Conservation (phyloP, 208 protist genomes). For the Trypanosoma boissoni region DNA sequence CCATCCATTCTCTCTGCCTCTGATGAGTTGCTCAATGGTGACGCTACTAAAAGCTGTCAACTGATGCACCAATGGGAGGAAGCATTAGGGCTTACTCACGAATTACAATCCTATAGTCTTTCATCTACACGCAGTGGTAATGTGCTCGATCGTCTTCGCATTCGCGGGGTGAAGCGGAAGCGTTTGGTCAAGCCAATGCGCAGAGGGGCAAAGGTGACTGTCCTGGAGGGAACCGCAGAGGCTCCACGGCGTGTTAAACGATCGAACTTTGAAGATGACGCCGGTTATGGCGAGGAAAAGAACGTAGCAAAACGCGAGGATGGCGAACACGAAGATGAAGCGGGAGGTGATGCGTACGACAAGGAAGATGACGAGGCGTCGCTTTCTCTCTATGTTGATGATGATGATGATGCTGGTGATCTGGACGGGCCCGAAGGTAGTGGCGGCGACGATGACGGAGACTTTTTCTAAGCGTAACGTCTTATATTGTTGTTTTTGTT, state of each 20-base stretch:
- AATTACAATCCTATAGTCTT: slow-evolving; percentile 35
- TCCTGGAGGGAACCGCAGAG: slow-evolving; percentile 13
- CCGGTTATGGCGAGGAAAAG: background rate
- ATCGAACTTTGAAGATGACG: slow-evolving; percentile 21
- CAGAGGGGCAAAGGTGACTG: slow-evolving; percentile 63
- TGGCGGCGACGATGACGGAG: slow-evolving; percentile 42
- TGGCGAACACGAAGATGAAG: slow-evolving; percentile 17
- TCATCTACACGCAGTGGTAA: slow-evolving; percentile 16
- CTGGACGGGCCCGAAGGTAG: slow-evolving; percentile 38
- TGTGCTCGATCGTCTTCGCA: slow-evolving; percentile 32
- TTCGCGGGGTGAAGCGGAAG: slow-evolving; percentile 41
- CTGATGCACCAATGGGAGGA: slow-evolving; percentile 15
- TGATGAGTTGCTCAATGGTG: background rate
- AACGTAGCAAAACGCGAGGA: slow-evolving; percentile 10
- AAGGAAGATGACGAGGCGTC: slow-evolving; percentile 53
- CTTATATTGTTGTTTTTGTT: background rate
- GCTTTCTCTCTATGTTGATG: slow-evolving; percentile 42
- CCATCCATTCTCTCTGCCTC: slow-evolving; percentile 30
- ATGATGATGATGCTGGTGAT: slow-evolving; percentile 60
- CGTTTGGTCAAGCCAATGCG: slow-evolving; percentile 50
- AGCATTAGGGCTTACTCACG: slow-evolving; percentile 32
- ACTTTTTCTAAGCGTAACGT: slow-evolving; percentile 31
- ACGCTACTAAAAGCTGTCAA: slow-evolving; percentile 6
- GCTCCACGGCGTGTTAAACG: slow-evolving; percentile 5
- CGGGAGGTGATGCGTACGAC: slow-evolving; percentile 35